These are phyloP conservation scores for Mallotus nudiflorus DNA, from an alignment of 345 rosid species.

Conservation along the genomic window DNA sequence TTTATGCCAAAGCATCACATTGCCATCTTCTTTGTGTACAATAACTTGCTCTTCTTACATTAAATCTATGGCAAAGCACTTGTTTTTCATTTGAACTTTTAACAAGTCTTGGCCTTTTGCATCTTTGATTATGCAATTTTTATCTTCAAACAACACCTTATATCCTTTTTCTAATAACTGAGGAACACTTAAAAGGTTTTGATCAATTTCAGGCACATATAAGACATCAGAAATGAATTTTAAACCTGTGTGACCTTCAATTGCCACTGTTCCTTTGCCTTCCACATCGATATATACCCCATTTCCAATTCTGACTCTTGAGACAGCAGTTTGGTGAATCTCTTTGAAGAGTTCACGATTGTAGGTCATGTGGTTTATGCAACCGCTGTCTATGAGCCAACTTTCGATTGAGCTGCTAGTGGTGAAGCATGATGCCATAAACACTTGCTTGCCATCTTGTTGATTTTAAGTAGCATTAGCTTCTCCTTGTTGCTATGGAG, in stretches of 20 bases:
- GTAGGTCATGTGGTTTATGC: background rate
- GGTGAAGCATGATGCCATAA: background rate
- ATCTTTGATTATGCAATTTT: background rate
- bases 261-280: too few species aligned
- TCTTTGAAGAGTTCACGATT: background rate
- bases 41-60: background rate
- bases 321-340: too few species aligned
- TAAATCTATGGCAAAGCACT: background rate
- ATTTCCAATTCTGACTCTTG: too few species aligned
- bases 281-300: too few species aligned
- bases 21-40: background rate
- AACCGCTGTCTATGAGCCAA: background rate
- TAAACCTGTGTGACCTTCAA: too few species aligned
- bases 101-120: background rate
- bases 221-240: background rate
- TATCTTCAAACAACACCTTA: background rate
- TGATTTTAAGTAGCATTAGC: slow-evolving; percentile 4
- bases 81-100: background rate
- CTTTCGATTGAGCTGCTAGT: background rate
- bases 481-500: slow-evolving; percentile 1
- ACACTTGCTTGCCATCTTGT: background rate
- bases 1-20: background rate
- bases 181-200: background rate
- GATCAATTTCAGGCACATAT: background rate
- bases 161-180: too few species aligned